Evolutionary conservation across 257 asterid genomes (phyloP), one percentile per base, ranked within the genome.

Genomic region (Gynochthodes officinalis): DNA sequence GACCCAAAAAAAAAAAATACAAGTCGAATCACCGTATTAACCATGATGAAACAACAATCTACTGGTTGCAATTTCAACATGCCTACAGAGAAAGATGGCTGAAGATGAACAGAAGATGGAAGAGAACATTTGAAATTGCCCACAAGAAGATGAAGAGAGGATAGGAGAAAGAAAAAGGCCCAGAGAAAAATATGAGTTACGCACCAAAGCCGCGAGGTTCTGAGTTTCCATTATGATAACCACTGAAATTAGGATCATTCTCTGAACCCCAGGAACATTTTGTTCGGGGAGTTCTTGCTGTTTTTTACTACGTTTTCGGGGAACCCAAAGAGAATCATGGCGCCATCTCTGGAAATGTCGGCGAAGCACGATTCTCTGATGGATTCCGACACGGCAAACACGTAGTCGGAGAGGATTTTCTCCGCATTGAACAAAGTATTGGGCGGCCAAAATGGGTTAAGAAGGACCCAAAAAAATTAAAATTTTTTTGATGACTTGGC

Each of bases 161-260:
- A 55, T 37, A 62, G 43, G 61, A 81, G 50, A 73, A 40, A 64
- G 61, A 46, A 60, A 73, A 67, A 53, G 64, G 64, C 18, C 70
- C 84, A 75, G 55, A 44, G 35, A 10, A 67, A 48, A 30, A 33
- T 15, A 52, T 16, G 32, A 69, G 21, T 35, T 37, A 64, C 80
- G 18, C 42, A 92, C 99, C 99, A 82, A 86, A 92, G 63, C 97
- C 99, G 67, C 87, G 89, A 78, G 99, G 98, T 10, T 92, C 97
- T 15, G 96, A 82, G 87, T 95, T 95, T 42, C 99, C 99, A 70
- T 84, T 86, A 78, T 92, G 98, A 77, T 95, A 86, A 35, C 91
- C 92, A 78, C 88, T 86, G 79, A 92, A 95, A 46, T 95, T 81
- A 40, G 98, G 90, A 81, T 92, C 97, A 72, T 80, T 86, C 82